Conservation (phyloP, 768 basidiomycete genomes). For the Boletus reticulatus region DNA sequence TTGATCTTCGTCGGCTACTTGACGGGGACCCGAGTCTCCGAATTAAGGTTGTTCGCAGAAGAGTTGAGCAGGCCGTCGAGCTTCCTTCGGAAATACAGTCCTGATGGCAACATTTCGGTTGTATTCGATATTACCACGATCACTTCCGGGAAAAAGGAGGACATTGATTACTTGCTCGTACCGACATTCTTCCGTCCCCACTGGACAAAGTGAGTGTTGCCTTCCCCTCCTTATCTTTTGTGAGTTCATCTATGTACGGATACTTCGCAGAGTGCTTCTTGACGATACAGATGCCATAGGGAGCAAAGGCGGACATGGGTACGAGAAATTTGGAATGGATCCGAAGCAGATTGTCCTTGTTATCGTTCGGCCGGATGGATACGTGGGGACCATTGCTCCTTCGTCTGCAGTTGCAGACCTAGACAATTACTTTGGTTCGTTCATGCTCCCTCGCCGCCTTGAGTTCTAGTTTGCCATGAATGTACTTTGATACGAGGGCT, state of each 20-base stretch:
- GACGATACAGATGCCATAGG: background rate
- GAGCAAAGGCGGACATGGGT: constrained; percentile 15
- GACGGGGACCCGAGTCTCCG: background rate
- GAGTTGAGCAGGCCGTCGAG: background rate
- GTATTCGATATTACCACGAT: background rate
- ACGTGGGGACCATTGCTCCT: constrained; percentile 35
- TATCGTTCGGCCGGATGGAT: constrained; percentile 40
- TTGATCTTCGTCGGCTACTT: background rate
- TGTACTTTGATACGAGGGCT: too few species aligned
- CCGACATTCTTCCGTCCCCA: background rate
- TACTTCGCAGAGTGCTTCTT: too few species aligned
- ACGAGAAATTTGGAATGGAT: constrained; percentile 33
- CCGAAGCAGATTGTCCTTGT: constrained; percentile 29
- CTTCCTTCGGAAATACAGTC: background rate
- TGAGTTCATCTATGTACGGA: too few species aligned
- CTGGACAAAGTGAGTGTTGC: too few species aligned
- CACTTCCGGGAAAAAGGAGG: background rate
- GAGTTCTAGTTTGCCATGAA: too few species aligned
- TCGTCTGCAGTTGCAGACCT: constrained; percentile 4
- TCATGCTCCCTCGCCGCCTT: background rate
- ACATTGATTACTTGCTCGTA: background rate
- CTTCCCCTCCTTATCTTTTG: too few species aligned
- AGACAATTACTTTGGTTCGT: background rate
- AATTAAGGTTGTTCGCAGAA: background rate
- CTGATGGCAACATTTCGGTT: background rate